Evolutionary conservation across 768 basidiomycete genomes (phyloP), one percentile per base, ranked within the genome.

Genomic region (Podaxis sp.): DNA sequence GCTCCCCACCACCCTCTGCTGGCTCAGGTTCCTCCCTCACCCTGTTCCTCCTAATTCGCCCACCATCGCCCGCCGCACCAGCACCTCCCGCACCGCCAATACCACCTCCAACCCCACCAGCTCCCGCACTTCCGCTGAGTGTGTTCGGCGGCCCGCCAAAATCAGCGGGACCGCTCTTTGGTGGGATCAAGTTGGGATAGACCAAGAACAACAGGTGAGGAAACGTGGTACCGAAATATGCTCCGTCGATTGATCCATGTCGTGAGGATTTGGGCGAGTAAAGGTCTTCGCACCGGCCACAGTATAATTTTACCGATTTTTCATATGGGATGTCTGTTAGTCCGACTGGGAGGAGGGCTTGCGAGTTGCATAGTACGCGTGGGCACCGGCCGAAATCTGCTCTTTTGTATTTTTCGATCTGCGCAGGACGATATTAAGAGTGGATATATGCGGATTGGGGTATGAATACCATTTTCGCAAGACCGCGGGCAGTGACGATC

Each of bases 381-480:
- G 97, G 97, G 76, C 97, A 99, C 52, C 97, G 91, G 27, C 97
- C 96, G 69, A 99, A 99, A 74, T 99, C 97, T 59, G 93, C 95
- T 66, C 93, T 91, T 75, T 96, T 97, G 82, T 96, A 98, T 77
- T 99, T 99, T 68, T 98, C 95, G 61, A 98, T 84, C 91, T 92
- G 67, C 50, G 12, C 49, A 24, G 53, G 58, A 24, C 36, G 7
- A 27, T 37, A 15, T 49, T 58, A 12, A 59, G 46, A 9, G 37
- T 57, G 25, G 37, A 8, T 2, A 59, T 27, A 50, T 47, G 36
- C 12, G 37, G 55, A 38, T 57, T 8, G 17, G 19, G 19, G 43
- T 7, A 46, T n/a, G 17, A 46, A 46, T 46, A 46, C 43, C 43
- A 46, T 46, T 46, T 24, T 46, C 15, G 43, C 43, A 3, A 46